phyloP scores from a whole-genome alignment of 257 asterid genomes.

The Mentha longifolia region DNA sequence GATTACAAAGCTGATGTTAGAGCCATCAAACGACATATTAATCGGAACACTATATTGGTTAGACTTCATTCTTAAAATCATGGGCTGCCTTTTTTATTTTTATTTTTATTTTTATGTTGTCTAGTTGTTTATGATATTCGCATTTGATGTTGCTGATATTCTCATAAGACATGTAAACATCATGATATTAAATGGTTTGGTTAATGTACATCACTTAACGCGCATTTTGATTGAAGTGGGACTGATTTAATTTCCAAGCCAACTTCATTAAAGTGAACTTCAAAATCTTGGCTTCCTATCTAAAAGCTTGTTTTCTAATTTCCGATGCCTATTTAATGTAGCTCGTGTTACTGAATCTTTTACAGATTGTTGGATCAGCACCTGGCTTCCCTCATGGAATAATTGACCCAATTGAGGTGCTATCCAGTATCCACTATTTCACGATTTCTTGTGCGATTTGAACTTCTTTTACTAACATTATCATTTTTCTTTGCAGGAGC shows the following conservation, averaged over 20 bases:
- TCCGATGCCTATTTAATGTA: slow-evolving; percentile 15
- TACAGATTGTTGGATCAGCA: slow-evolving; percentile 97
- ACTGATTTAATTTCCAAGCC: background rate
- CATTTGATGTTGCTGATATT: slow-evolving; percentile 20
- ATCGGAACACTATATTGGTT: slow-evolving; percentile 88
- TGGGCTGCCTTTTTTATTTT: background rate
- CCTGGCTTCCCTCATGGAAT: slow-evolving; percentile 99
- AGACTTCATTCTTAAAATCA: slow-evolving; percentile 32
- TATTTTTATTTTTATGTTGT: background rate
- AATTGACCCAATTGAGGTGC: slow-evolving; percentile 95
- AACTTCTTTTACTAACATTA: slow-evolving; percentile 21
- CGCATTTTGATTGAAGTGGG: slow-evolving; percentile 6
- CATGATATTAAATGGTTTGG: background rate
- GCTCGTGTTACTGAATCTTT: slow-evolving; percentile 18
- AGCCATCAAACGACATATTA: slow-evolving; percentile 69
- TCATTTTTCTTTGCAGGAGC: slow-evolving; percentile 66
- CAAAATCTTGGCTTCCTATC: slow-evolving; percentile 13
- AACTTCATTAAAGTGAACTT: slow-evolving; percentile 22
- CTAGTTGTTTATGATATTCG: slow-evolving; percentile 11
- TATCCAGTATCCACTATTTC: slow-evolving; percentile 21
- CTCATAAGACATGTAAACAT: background rate
- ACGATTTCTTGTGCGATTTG: slow-evolving; percentile 20
- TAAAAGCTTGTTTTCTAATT: background rate
- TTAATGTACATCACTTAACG: background rate
- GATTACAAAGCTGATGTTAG: slow-evolving; percentile 85